Conservation (phyloP, 106 monocot genomes). For the Allium fistulosum region DNA sequence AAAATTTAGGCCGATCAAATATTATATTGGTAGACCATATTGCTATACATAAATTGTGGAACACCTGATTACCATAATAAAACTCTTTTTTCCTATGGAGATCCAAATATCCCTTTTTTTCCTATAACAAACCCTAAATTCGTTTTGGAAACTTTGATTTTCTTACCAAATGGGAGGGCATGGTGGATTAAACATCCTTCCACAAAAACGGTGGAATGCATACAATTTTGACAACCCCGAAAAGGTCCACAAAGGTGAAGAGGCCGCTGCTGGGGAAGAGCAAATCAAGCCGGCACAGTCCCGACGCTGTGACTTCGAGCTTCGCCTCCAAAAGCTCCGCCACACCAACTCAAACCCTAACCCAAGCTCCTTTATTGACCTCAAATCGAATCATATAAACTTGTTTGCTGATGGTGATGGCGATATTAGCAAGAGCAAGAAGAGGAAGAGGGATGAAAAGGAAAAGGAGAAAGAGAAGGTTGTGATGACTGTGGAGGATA, state of each 20-base stretch:
- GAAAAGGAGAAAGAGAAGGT: conserved; percentile 28
- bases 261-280: conserved; percentile 82
- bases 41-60: no score
- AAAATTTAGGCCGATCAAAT: no score
- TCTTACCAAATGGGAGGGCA: conserved; percentile 99
- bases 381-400: conserved; percentile 63
- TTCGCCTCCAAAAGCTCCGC: conserved; percentile 71
- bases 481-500: conserved; percentile 62
- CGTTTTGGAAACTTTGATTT: no score
- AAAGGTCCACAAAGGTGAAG: conserved; percentile 90
- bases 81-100: no score
- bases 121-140: no score
- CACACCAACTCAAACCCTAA: conserved; percentile 31
- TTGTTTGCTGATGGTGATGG: conserved; percentile 40
- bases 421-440: neutral
- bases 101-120: no score
- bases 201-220: conserved; percentile 98
- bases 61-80: no score
- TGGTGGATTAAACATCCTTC: conserved; percentile 88
- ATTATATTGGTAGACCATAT: no score
- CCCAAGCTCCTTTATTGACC: conserved; percentile 1
- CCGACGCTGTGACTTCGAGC: conserved; percentile 61
- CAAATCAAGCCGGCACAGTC: conserved; percentile 69
- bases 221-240: conserved; percentile 96
- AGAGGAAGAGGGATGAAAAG: conserved; percentile 14